A percentile compares a stretch with the other conserved stretches of the same genome.
Evolutionary conservation across 768 basidiomycete species (phyloP).

Genomic region (Mycena epipterygia): DNA sequence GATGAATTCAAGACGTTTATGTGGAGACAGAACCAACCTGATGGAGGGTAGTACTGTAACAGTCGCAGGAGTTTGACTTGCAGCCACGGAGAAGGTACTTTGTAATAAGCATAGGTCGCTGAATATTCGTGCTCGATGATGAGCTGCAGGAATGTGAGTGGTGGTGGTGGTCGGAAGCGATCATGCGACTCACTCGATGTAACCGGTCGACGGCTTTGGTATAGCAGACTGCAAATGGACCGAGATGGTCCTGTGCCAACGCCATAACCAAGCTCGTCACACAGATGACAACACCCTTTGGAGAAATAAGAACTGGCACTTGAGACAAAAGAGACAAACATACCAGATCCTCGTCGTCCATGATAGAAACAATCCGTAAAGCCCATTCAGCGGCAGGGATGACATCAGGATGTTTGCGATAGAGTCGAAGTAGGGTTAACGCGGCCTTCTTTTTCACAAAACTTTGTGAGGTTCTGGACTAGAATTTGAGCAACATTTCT

Average conservation of each 20-base stretch:
- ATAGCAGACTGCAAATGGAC: slow-evolving; percentile 92
- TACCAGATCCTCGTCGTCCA: slow-evolving; percentile 94
- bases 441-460: slow-evolving; percentile 99
- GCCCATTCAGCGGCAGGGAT: slow-evolving; percentile 97
- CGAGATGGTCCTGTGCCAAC: slow-evolving; percentile 93
- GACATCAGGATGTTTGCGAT: slow-evolving; percentile 96
- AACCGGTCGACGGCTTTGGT: slow-evolving; percentile 95
- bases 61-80: slow-evolving; percentile 95
- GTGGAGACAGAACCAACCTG: slow-evolving; percentile 69
- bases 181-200: slow-evolving; percentile 71
- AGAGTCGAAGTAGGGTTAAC: slow-evolving; percentile 90
- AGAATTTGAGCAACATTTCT: slow-evolving; percentile 33
- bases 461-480: slow-evolving; percentile 85
- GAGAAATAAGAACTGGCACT: slow-evolving; percentile 15
- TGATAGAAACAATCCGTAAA: slow-evolving; percentile 91
- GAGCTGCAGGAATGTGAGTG: slow-evolving; percentile 62
- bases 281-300: slow-evolving; percentile 92
- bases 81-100: slow-evolving; percentile 97
- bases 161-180: slow-evolving; percentile 4
- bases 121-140: slow-evolving; percentile 92
- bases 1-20: slow-evolving; percentile 4
- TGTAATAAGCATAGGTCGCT: slow-evolving; percentile 95
- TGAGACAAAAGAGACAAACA: slow-evolving; percentile 27
- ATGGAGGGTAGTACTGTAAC: slow-evolving; percentile 95
- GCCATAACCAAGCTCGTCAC: slow-evolving; percentile 95